Percentiles rank a stretch among this genome's conserved stretches.
phyloP scores from a whole-genome alignment of 495 filamentous ascomycete genomes.

The Clavariopsis aquatica region DNA sequence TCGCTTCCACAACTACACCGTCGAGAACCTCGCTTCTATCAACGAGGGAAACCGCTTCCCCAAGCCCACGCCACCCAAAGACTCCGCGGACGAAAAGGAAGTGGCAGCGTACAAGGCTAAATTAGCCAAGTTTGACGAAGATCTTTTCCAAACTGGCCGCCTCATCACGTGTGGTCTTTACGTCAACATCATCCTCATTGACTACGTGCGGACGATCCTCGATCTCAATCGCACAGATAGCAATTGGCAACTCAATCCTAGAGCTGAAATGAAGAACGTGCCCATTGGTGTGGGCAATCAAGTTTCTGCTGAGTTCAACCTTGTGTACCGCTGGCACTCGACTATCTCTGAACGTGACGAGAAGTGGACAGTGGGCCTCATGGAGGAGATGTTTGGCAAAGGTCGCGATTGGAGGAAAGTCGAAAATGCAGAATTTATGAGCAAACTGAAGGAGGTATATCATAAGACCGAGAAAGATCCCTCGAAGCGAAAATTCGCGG shows the following conservation, averaged over 20 bases:
- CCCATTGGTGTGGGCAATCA: conserved; percentile 60
- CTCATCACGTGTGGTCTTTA: conserved; percentile 48
- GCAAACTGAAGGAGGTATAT: conserved; percentile 45
- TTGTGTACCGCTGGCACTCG: conserved; percentile 74
- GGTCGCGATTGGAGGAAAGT: conserved; percentile 41
- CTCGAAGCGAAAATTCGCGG: conserved; percentile 57
- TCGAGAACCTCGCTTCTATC: conserved; percentile 58
- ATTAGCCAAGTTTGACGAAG: conserved; percentile 42
- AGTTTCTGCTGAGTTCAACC: conserved; percentile 70
- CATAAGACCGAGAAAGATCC: conserved; percentile 40
- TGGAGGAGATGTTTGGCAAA: conserved; percentile 45
- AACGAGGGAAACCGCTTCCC: conserved; percentile 62
- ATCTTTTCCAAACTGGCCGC: conserved; percentile 48
- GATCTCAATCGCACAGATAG: conserved; percentile 47
- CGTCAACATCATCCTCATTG: conserved; percentile 47
- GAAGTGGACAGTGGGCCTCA: conserved; percentile 64
- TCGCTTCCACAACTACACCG: conserved; percentile 50
- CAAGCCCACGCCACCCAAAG: conserved; percentile 37
- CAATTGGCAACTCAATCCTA: conserved; percentile 47
- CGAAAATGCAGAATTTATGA: conserved; percentile 28
- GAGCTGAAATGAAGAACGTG: conserved; percentile 45
- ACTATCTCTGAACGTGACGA: conserved; percentile 63
- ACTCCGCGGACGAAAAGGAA: conserved; percentile 17
- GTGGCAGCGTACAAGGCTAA: conserved; percentile 16
- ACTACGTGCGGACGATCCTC: conserved; percentile 50